These are phyloP conservation scores for Nicotiana noctiflora DNA, from an alignment of 257 asterid genomes.

Conservation along the genomic window DNA sequence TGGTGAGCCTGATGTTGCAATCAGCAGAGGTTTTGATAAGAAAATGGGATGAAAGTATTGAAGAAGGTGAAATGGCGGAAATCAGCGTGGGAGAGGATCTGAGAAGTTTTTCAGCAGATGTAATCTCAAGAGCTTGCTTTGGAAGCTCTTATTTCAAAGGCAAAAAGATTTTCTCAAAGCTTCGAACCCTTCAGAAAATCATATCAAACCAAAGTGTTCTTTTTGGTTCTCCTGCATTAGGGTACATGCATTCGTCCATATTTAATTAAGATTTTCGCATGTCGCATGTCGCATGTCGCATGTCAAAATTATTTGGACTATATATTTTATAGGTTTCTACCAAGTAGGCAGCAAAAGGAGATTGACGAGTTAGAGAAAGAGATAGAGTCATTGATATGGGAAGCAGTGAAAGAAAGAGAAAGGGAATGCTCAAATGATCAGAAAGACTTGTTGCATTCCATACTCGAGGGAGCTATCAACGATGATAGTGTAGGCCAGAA, in stretches of 20 bases:
- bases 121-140: conserved; percentile 76
- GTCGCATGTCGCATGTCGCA: too few species aligned
- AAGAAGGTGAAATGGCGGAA: conserved; percentile 40
- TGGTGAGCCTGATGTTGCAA: conserved; percentile 69
- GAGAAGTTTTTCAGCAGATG: conserved; percentile 73
- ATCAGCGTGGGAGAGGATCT: conserved; percentile 58
- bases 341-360: conserved; percentile 39
- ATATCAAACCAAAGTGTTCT: conserved; percentile 48
- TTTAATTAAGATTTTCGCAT: background rate
- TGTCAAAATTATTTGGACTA: too few species aligned
- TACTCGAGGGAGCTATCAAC: conserved; percentile 58
- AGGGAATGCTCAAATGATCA: conserved; percentile 33
- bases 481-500: conserved; percentile 30
- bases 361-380: conserved; percentile 55
- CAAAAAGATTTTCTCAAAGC: conserved; percentile 61
- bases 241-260: conserved; percentile 25
- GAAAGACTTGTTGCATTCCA: conserved; percentile 56
- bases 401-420: conserved; percentile 43
- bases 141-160: conserved; percentile 75
- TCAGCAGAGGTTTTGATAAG: conserved; percentile 38
- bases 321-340: conserved; percentile 30
- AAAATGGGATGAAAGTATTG: conserved; percentile 53
- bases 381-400: conserved; percentile 65
- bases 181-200: conserved; percentile 65
- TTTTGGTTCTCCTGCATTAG: conserved; percentile 41